Percentiles rank a stretch among this genome's conserved stretches.
Evolutionary conservation across 1,284 basidiomycete genomes (phyloP).

Genomic region (Malassezia sp.): DNA sequence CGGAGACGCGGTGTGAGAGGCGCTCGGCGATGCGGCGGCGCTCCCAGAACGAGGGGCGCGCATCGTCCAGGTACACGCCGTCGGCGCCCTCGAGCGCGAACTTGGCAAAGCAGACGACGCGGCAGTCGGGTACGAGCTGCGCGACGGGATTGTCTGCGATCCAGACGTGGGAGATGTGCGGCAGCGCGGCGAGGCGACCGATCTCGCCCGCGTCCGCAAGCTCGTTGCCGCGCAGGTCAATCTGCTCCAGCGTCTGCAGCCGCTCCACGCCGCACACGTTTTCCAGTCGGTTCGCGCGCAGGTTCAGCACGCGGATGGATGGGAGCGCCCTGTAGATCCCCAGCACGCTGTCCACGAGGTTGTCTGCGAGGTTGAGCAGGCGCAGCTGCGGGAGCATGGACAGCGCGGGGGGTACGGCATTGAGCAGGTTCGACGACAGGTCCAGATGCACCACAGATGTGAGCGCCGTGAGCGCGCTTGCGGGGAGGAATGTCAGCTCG

Average conservation of each 20-base stretch:
- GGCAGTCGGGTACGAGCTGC: constrained; percentile 51
- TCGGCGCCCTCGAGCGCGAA: constrained; percentile 68
- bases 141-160: constrained; percentile 32
- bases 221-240: constrained; percentile 73
- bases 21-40: constrained; percentile 51
- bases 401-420: constrained; percentile 58
- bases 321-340: constrained; percentile 51
- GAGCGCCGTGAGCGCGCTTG: constrained; percentile 50
- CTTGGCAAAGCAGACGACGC: constrained; percentile 65
- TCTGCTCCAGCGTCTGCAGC: constrained; percentile 64
- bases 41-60: constrained; percentile 64
- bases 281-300: constrained; percentile 64
- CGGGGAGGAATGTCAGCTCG: constrained; percentile 67
- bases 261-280: constrained; percentile 87
- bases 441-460: constrained; percentile 49
- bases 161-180: constrained; percentile 52
- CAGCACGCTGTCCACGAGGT: constrained; percentile 89
- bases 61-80: constrained; percentile 59
- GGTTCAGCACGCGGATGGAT: constrained; percentile 29
- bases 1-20: constrained; percentile 4
- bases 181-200: constrained; percentile 67
- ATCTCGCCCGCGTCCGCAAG: constrained; percentile 75
- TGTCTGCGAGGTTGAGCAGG: constrained; percentile 79
- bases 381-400: constrained; percentile 63
- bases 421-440: constrained; percentile 48